Evolutionary conservation across 176 grass and related monocot species (phyloP), one percentile per base, ranked within the genome.

Genomic region (Bromus sterilis): DNA sequence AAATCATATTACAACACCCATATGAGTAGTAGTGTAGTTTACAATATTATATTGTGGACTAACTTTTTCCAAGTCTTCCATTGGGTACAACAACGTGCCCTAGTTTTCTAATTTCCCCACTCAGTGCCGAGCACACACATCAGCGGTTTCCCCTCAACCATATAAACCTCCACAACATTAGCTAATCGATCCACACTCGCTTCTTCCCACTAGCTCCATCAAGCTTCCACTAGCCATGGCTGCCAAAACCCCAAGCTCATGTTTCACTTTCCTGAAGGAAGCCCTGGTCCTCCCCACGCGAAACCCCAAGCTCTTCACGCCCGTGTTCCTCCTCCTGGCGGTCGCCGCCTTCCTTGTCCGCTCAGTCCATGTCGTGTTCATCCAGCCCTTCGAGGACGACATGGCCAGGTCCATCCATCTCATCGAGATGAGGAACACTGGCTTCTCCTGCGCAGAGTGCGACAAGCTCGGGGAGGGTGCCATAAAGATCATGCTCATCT

Each of bases 271-370:
- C 58, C 81, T 84, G 2, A 84, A 74, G 46, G 76, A 84, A 10
- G 67, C 75, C n/a, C 29, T 89, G 29, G 46, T 67, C 34, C 56
- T 89, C 26, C 81, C 81, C 10, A 66, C 39, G 9, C 16, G 4
- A 55, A 80, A 80, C 60, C 23, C 68, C 6, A 80, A 29, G 66
- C 87, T 84, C 39, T 84, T 89, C 76, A 2, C 36, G 20, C 69
- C 69, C 5, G 37, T 84, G 14, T 24, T 84, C 36, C 4, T 78
- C 35, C 10, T 80, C 0, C 3, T 75, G 67, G 21, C 35, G 29
- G 0, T 66, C 69, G n/a, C 23, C 36, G 20, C 9, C 56, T 75
- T 78, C 26, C 64, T 84, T 33, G 5, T 51, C 81, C 23, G 26
- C 16, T 3, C 9, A 6, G 44, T 28, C 33, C 67, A 80, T 64